Evolutionary conservation across 192 early-diverging fungal genomes (phyloP).

Genomic region (Mycoemilia scoparia): DNA sequence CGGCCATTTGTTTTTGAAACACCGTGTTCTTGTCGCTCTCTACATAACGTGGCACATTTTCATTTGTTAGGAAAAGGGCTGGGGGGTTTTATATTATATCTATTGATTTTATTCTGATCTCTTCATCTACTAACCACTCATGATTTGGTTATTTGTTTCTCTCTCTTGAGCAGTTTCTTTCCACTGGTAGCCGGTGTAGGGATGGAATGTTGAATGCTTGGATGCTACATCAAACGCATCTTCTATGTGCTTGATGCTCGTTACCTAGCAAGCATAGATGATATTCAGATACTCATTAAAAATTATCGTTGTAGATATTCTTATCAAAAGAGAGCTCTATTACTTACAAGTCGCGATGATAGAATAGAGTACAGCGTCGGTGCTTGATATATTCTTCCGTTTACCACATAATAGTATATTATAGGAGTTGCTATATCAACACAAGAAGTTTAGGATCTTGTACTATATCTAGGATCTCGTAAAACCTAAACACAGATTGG

Average conservation of each 20-base stretch:
- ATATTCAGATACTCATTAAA: no score
- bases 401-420: constrained; percentile 47
- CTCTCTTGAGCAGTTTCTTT: constrained; percentile 11
- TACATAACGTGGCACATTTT: no score
- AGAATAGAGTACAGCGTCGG: constrained; percentile 52
- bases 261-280: no score
- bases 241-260: constrained; percentile 20
- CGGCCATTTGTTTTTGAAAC: no score
- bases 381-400: constrained; percentile 55
- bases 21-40: no score
- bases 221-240: constrained; percentile 21
- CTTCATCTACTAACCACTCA: no score
- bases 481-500: constrained; percentile 8
- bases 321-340: neutral
- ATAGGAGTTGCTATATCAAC: constrained; percentile 32
- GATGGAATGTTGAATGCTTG: constrained; percentile 21
- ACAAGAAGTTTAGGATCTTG: neutral
- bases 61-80: no score
- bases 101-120: no score
- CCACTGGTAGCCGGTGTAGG: constrained; percentile 25
- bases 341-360: constrained; percentile 41
- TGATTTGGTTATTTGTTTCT: no score
- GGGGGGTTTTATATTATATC: no score
- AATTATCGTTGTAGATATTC: no score
- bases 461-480: neutral